Evolutionary conservation across 495 filamentous ascomycete genomes (phyloP).

Genomic region (Choiromyces venosus): DNA sequence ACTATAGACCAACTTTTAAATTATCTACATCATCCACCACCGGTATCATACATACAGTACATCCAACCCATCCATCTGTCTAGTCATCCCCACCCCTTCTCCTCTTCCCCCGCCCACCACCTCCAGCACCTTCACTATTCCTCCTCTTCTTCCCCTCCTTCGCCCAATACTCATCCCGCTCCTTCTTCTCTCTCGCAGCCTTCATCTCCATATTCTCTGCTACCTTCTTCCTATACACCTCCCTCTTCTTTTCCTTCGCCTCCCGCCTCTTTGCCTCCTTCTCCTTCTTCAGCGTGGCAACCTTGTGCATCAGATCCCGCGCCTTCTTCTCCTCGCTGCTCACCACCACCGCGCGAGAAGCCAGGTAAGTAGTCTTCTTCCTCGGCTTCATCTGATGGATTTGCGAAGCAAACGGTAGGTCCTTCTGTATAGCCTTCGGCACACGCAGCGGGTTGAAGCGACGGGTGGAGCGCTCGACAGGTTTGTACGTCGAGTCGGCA

Average conservation of each 20-base stretch:
- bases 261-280: conserved; percentile 71
- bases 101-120: conserved; percentile 56
- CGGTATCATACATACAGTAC: background rate
- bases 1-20: background rate
- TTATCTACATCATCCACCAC: background rate
- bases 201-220: conserved; percentile 75
- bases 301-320: conserved; percentile 84
- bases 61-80: background rate
- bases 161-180: conserved; percentile 88
- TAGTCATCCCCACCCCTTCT: conserved; percentile 28
- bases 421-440: conserved; percentile 72
- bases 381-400: conserved; percentile 73
- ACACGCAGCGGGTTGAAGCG: conserved; percentile 94
- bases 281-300: conserved; percentile 85
- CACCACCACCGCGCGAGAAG: conserved; percentile 85
- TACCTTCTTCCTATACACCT: conserved; percentile 72
- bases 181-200: conserved; percentile 74
- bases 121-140: conserved; percentile 57
- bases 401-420: conserved; percentile 89
- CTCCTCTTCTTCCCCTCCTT: conserved; percentile 93
- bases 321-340: conserved; percentile 76
- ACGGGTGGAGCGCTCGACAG: conserved; percentile 69
- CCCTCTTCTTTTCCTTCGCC: conserved; percentile 79
- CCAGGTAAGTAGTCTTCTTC: conserved; percentile 79
- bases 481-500: conserved; percentile 74